Base-by-base conservation (phyloP, 1,284 basidiomycete species). In the Cutaneotrichosporon curvatum region DNA sequence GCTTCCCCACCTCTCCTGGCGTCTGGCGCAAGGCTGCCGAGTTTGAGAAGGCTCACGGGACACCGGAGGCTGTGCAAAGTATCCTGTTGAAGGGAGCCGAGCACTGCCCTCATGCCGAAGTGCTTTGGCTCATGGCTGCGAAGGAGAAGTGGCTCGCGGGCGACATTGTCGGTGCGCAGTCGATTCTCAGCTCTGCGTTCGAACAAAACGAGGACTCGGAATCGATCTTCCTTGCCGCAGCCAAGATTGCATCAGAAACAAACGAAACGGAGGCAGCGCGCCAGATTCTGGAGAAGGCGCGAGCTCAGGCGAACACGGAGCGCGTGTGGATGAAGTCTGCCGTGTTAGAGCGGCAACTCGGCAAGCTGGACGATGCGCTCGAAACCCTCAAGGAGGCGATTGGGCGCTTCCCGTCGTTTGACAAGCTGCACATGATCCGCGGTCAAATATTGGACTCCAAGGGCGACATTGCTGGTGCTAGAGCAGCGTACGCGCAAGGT, bases 261-360 rank as follows among this genome's bases (percentile, higher is more conserved):
- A 87, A 87, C 1, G 86, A 96, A 64, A 76, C 87, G 50, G 81
- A 77, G 15, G 90, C 88, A 11, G 94, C 94, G 0, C 75, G 82
- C 47, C 83, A 90, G 69, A 74, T 99, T 45, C 77, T 97, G 49
- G 80, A 85, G 45, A 83, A 92, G 54, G 94, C 94, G 7, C 76
- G 92, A 46, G 82, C 80, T 12, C 87, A 94, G 20, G 91, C 92
- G 0, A 85, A 88, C 60, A 94, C 91, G 0, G 84, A 91, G 59
- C 75, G 90, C 67, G 91, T 92, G 46, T 98, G 94, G 94, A 88
- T 97, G 86, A 98, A 98, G 70, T 90, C 87, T 5, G 91, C 87
- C 1, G 85, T 90, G 1, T 90, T 98, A 57, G 91, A 96, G 65
- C 80, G 92, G 4, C 85, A 94, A 63, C 84, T 92, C 65, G 85